Evolutionary conservation across 371 early-diverging fungal genomes (phyloP), one percentile per base, ranked within the genome.

Genomic region (Actinomucor elegans): DNA sequence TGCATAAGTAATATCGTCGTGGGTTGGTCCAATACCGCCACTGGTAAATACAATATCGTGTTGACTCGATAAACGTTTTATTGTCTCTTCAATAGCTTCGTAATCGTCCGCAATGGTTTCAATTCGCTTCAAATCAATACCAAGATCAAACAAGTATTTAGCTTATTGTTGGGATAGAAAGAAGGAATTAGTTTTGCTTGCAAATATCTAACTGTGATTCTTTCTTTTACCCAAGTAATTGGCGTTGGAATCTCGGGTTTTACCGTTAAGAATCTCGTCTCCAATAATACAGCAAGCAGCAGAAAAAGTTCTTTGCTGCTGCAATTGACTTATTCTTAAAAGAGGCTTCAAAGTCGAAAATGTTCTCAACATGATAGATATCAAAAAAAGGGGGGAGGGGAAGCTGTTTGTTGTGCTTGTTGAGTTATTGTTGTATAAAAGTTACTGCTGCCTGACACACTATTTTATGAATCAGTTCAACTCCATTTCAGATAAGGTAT

Each of bases 261-360:
- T 89, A 36, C 92, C 92, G 61, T 73, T 79, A 14, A 91, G 78
- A 18, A 90, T 84, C 54, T 90, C 91, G 65, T 90, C 90, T 34
- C 79, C 79, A 62, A 79, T 75, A n/a, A 76, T 66, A 28, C 69
- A 69, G 32, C 71, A 73, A 21, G 71, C 73, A 6, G 79, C 79
- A 33, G 57, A 49, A 15, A 56, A 49, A n/a, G 41, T 26, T n/a
- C 55, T 27, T n/a, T 50, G 38, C 31, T 31, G 31, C 17, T 41
- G 4, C 26, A 27, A 28, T n/a, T 43, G 43, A 26, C 24, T 34
- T 36, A 48, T 48, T n/a, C n/a, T n/a, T 3, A 6, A 2, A 36
- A 36, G 3, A 36, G 36, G 36, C 20, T 36, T 36, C n/a, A n/a
- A n/a, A n/a, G n/a, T n/a, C n/a, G 27, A 26, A 42, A 42, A 27